Percentiles rank a stretch among this genome's conserved stretches.
These are phyloP conservation scores for Leptodermis oblonga DNA, from an alignment of 257 asterid genomes.

Conservation along the genomic window DNA sequence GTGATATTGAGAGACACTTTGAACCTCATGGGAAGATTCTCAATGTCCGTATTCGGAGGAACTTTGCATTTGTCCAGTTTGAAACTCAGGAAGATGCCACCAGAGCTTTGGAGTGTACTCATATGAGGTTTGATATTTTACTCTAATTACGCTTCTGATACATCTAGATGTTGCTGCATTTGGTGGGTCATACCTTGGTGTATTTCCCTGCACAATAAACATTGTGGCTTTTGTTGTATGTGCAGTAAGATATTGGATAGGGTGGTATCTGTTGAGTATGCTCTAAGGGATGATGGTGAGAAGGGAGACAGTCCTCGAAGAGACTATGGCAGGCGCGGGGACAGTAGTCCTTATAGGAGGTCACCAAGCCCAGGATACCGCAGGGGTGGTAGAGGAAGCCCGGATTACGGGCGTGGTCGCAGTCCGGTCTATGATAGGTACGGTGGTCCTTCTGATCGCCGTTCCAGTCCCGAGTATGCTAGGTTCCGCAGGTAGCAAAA, in stretches of 20 bases:
- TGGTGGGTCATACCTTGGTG: not conserved
- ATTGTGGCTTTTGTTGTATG: not conserved
- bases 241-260: slow-evolving; percentile 83
- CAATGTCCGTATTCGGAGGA: slow-evolving; percentile 74
- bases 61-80: slow-evolving; percentile 93
- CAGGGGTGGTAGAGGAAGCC: slow-evolving; percentile 65
- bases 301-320: slow-evolving; percentile 73
- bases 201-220: not conserved
- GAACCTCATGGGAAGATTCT: slow-evolving; percentile 82
- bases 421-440: slow-evolving; percentile 69
- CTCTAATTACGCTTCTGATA: no score
- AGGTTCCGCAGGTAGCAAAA: slow-evolving; percentile 57
- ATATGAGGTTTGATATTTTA: slow-evolving; percentile 60
- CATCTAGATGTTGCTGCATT: no score
- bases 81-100: slow-evolving; percentile 91
- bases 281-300: slow-evolving; percentile 85
- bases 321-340: slow-evolving; percentile 49
- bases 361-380: slow-evolving; percentile 61
- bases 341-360: slow-evolving; percentile 57
- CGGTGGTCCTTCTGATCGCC: slow-evolving; percentile 52
- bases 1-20: slow-evolving; percentile 82
- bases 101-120: slow-evolving; percentile 85
- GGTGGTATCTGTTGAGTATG: slow-evolving; percentile 92
- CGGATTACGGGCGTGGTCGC: slow-evolving; percentile 70
- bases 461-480: slow-evolving; percentile 66